Evolutionary conservation across 2,329 filamentous ascomycete genomes (phyloP).

Genomic region (Cordyceps cateniannulata): DNA sequence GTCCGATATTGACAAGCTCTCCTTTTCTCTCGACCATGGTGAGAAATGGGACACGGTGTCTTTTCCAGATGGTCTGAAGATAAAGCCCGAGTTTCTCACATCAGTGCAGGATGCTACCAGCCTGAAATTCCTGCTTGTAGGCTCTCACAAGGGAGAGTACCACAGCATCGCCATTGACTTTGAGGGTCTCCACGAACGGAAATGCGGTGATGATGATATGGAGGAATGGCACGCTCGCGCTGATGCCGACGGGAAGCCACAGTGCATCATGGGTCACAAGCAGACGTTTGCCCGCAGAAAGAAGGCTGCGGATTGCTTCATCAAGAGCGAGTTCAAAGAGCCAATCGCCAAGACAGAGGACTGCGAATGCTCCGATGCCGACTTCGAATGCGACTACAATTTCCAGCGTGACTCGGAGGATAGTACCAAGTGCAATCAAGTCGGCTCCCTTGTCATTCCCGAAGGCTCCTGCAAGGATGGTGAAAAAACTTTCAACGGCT

Average conservation of each 20-base stretch:
- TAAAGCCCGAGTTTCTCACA: slow-evolving; percentile 68
- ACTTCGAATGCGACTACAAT: slow-evolving; percentile 97
- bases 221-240: slow-evolving; percentile 84
- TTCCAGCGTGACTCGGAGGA: slow-evolving; percentile 63
- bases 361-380: slow-evolving; percentile 74
- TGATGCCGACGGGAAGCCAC: slow-evolving; percentile 71
- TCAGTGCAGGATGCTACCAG: slow-evolving; percentile 91
- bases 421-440: slow-evolving; percentile 60
- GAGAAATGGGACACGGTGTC: slow-evolving; percentile 71
- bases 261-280: slow-evolving; percentile 93
- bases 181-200: slow-evolving; percentile 67
- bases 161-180: slow-evolving; percentile 78
- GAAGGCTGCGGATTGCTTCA: slow-evolving; percentile 80
- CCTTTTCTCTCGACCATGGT: slow-evolving; percentile 85
- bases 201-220: slow-evolving; percentile 72
- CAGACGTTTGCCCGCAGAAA: slow-evolving; percentile 83
- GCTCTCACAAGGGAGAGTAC: slow-evolving; percentile 47
- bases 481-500: slow-evolving; percentile 71
- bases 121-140: slow-evolving; percentile 80
- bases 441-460: slow-evolving; percentile 57
- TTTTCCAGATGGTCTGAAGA: slow-evolving; percentile 58
- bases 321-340: slow-evolving; percentile 79
- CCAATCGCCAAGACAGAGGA: slow-evolving; percentile 61
- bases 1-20: slow-evolving; percentile 50
- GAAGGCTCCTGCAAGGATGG: slow-evolving; percentile 63